These are phyloP conservation scores for Monotropa hypopitys DNA, from an alignment of 179 eudicot genomes.

Conservation along the genomic window DNA sequence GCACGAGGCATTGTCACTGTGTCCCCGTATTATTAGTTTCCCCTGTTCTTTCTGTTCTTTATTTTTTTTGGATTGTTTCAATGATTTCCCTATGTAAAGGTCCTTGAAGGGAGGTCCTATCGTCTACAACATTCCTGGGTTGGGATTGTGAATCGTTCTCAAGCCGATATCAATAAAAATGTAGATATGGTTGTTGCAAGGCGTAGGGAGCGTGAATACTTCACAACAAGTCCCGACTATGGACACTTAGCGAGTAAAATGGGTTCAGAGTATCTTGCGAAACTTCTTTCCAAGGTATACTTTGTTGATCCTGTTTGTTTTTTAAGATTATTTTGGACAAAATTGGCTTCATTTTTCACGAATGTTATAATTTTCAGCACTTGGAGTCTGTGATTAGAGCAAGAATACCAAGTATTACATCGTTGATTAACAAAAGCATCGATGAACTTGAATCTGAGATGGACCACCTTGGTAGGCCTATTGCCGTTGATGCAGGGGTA, in stretches of 20 bases:
- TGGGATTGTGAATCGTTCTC: constrained; percentile 89
- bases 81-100: constrained; percentile 27
- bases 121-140: constrained; percentile 84
- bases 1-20: background rate
- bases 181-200: constrained; percentile 77
- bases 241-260: constrained; percentile 66
- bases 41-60: background rate
- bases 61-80: background rate
- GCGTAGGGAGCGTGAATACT: constrained; percentile 71
- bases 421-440: constrained; percentile 70
- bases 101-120: constrained; percentile 88
- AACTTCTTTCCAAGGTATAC: constrained; percentile 70
- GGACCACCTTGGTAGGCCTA: constrained; percentile 85
- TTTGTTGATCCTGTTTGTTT: background rate
- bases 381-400: constrained; percentile 74
- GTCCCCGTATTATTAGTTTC: background rate
- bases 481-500: constrained; percentile 87
- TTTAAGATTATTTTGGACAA: background rate
- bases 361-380: constrained; percentile 36
- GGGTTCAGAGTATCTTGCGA: constrained; percentile 96
- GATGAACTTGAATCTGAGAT: constrained; percentile 86
- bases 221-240: constrained; percentile 80
- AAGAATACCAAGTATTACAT: constrained; percentile 64
- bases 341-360: background rate
- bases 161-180: constrained; percentile 79